A percentile compares a stretch with the other conserved stretches of the same genome.
Evolutionary conservation across 805 yeast species (phyloP).

Genomic region (Torulaspora gathmanii): DNA sequence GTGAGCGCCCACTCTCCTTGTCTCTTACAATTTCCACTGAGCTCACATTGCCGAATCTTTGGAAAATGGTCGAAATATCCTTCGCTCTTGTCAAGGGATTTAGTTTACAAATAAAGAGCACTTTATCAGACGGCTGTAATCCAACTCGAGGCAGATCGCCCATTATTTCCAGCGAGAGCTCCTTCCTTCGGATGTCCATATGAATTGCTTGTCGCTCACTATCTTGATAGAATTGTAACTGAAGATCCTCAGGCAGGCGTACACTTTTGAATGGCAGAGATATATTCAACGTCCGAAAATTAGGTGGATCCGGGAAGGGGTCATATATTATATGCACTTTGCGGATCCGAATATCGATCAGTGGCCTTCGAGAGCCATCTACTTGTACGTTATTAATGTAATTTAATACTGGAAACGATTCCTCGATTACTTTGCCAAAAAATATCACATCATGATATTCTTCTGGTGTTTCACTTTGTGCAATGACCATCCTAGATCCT

Average conservation of each 20-base stretch:
- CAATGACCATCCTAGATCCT: slow-evolving; percentile 20
- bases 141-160: slow-evolving; percentile 60
- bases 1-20: slow-evolving; percentile 43
- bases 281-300: slow-evolving; percentile 20
- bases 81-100: slow-evolving; percentile 58
- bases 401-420: slow-evolving; percentile 47
- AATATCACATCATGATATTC: slow-evolving; percentile 22
- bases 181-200: slow-evolving; percentile 38
- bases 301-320: slow-evolving; percentile 43
- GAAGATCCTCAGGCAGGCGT: slow-evolving; percentile 33
- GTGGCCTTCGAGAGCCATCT: slow-evolving; percentile 42
- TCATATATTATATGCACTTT: slow-evolving; percentile 49
- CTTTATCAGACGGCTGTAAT: slow-evolving; percentile 56
- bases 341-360: slow-evolving; percentile 48
- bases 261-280: slow-evolving; percentile 39
- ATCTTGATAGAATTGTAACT: slow-evolving; percentile 22
- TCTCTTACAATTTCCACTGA: slow-evolving; percentile 52
- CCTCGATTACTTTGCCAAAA: slow-evolving; percentile 48
- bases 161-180: slow-evolving; percentile 56
- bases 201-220: slow-evolving; percentile 29
- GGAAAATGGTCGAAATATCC: slow-evolving; percentile 52
- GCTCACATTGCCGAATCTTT: slow-evolving; percentile 53
- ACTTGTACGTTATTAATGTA: slow-evolving; percentile 38
- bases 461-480: slow-evolving; percentile 10
- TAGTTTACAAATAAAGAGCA: slow-evolving; percentile 57